Conservation (phyloP, 1,139 yeast species). For the Pichia sp. region DNA sequence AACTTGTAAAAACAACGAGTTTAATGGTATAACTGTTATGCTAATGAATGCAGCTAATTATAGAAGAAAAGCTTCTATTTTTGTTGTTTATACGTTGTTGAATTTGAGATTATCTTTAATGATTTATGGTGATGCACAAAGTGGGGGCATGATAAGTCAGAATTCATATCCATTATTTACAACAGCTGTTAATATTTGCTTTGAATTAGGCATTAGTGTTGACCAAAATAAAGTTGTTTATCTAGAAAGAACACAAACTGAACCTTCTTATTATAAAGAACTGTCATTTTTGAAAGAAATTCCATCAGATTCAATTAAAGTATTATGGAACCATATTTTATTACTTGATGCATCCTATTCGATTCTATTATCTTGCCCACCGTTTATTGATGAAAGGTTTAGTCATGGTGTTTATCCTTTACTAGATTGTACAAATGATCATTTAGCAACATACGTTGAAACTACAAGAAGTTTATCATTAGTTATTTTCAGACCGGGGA, state of each 20-base stretch:
- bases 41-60: constrained; percentile 14
- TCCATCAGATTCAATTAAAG: constrained; percentile 6
- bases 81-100: constrained; percentile 12
- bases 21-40: constrained; percentile 11
- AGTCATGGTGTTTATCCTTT: constrained; percentile 11
- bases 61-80: constrained; percentile 12
- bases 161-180: constrained; percentile 15
- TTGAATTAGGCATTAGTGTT: constrained; percentile 11
- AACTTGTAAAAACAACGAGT: constrained; percentile 5
- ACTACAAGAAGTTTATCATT: constrained; percentile 4
- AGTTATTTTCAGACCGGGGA: neutral
- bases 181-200: constrained; percentile 9
- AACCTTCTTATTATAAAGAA: neutral
- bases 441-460: neutral
- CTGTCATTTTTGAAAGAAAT: constrained; percentile 9
- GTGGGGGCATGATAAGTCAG: constrained; percentile 12
- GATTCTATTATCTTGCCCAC: constrained; percentile 1
- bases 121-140: constrained; percentile 15
- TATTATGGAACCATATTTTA: constrained; percentile 17
- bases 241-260: neutral
- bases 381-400: constrained; percentile 13
- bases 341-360: constrained; percentile 10
- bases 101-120: constrained; percentile 13
- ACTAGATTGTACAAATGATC: neutral
- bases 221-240: constrained; percentile 7